Percentiles rank a stretch among this genome's conserved stretches.
phyloP scores from a whole-genome alignment of 441 rosid genomes.

The Mallotus japonicus region DNA sequence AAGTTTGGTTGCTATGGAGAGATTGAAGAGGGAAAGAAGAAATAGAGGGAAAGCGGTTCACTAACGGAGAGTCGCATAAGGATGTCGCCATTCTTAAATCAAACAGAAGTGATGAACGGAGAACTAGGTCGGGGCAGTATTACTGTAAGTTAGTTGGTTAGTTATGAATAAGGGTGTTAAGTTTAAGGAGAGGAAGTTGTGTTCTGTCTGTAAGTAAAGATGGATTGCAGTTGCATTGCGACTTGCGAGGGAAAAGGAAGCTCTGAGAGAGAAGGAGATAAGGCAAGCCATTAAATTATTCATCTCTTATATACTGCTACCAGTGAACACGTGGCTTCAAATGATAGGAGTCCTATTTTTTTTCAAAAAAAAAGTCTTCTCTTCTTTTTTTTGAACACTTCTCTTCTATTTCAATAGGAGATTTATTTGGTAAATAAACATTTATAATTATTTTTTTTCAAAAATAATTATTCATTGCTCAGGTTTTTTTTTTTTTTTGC shows the following conservation, averaged over 20 bases:
- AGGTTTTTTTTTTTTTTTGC: too few relatives aligned
- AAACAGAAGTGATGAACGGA: neutral
- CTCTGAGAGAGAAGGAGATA: neutral
- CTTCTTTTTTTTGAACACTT: too few relatives aligned
- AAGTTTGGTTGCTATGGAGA: conserved; percentile 29
- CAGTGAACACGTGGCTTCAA: conserved; percentile 5
- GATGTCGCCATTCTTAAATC: conserved; percentile 44
- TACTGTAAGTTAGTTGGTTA: too few relatives aligned
- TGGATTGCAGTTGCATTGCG: neutral
- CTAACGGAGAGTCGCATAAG: conserved; percentile 42
- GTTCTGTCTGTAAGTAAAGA: neutral
- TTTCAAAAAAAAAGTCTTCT: too few relatives aligned
- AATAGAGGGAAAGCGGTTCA: conserved; percentile 32
- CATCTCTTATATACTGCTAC: neutral
- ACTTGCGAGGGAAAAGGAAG: neutral
- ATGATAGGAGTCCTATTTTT: neutral
- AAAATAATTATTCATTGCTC: too few relatives aligned
- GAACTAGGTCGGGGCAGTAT: too few relatives aligned
- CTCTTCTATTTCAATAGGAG: neutral
- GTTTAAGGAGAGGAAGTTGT: neutral
- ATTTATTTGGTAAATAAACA: too few relatives aligned
- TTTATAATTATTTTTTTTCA: too few relatives aligned
- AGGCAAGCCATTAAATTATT: conserved; percentile 7
- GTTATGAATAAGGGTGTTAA: too few relatives aligned
- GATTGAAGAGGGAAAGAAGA: conserved; percentile 42